Evolutionary conservation across 257 asterid genomes (phyloP), one percentile per base, ranked within the genome.

Genomic region (Fraxinus excelsior): DNA sequence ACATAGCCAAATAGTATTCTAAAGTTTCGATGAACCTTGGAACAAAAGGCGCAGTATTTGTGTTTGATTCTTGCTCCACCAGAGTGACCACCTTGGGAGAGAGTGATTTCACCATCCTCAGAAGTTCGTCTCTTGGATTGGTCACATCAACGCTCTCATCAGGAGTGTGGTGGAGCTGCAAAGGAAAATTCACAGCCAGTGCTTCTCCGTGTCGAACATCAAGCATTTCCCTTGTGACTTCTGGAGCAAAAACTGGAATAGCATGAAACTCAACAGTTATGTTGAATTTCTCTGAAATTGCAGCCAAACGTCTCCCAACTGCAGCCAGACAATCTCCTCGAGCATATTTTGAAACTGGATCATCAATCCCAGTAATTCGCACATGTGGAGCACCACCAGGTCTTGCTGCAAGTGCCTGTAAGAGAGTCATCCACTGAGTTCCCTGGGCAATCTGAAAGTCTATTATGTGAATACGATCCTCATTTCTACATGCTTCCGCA

Each of bases 401-500:
- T 35, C 72, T 29, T 28, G 72, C 38, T 67, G 42, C 72, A 18
- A 67, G 72, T 29, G 72, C 72, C 23, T 67, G 72, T 8, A 67
- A 67, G 42, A 67, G 72, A 67, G 72, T 67, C 72, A 67, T 35
- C 72, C 72, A 67, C 28, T 67, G 72, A 29, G 72, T 67, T 18
- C 72, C 72, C 28, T 58, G 67, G 28, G 67, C 67, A 58, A 58
- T 58, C 31, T 58, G 67, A 21, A 58, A 58, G 67, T 35, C 44
- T 29, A 29, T 35, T 42, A 67, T 67, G 72, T 67, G 72, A 21
- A 67, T 67, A 28, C 72, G 72, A 67, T 67, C 72, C 44, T 28
- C 72, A 7, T 67, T 67, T 67, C 72, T 29, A 67, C 72, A 67
- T 23, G 68, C 77, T 56, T 73, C 77, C 4, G 77, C 77, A 32